Base-by-base conservation (phyloP, 164 flowering plant genomes). In the Platanus orientalis region DNA sequence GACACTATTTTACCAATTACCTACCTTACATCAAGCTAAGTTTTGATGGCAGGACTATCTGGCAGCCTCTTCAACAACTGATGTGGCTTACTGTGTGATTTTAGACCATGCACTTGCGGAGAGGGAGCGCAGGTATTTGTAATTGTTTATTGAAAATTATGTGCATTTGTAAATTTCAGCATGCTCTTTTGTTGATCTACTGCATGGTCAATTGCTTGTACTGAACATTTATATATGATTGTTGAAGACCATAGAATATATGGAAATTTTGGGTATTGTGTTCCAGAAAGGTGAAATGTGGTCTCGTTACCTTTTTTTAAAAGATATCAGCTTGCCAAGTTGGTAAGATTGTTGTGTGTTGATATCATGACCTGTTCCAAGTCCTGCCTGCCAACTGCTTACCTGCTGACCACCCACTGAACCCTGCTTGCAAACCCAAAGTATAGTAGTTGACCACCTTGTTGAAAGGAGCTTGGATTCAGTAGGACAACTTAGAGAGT, bases 61-160 rank as follows among this genome's bases (percentile, higher is more conserved):
- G 70, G 88, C 94, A 27, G 52, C 83, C 57, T 64, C 83, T 48
- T 39, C 83, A 27, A 95, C 99, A 39, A 84, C 73, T 66, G 99
- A 95, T 71, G 53, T 88, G 71, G 97, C 99, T 30, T 95, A 90
- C 64, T 60, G 68, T 77, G 85, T 90, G 58, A 82, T 95, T 65
- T 61, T 95, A 59, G 99, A 95, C 49, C 99, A 95, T 70, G 86
- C 99, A 12, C 81, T 92, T 65, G 85, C 99, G 44, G 99, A 95
- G 78, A 83, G 91, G 73, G 97, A 92, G 51, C 97, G 97, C 73
- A 92, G 99, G 99, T 95, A 87, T 48, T 19, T 54, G 14, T 45
- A 29, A 6, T 49, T 7, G 9, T 58, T 53, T 52, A 12, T 34
- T 16, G 26, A 19, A 29, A 47, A 29, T 48, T 2, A 23, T n/a